Percentiles rank a stretch among this genome's conserved stretches.
phyloP scores from a whole-genome alignment of 1,139 yeast genomes.

The Zygoascus meyerae region DNA sequence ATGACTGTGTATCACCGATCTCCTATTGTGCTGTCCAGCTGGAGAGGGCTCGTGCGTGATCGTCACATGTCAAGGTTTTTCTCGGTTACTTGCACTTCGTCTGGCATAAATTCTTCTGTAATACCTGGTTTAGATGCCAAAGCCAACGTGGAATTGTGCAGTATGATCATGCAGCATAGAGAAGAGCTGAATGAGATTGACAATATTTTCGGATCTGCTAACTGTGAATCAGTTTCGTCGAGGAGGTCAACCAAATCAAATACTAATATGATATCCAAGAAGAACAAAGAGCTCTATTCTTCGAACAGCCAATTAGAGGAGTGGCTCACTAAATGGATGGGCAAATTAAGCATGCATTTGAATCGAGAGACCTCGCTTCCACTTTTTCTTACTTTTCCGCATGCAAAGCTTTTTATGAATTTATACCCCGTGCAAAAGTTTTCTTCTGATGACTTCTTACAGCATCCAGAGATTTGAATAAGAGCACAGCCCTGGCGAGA shows the following conservation, averaged over 20 bases:
- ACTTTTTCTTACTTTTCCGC: conserved; percentile 23
- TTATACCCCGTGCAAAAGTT: conserved; percentile 16
- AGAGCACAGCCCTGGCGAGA: conserved; percentile 21
- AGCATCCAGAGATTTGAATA: conserved; percentile 11
- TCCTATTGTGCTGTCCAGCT: conserved; percentile 15
- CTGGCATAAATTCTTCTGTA: conserved; percentile 11
- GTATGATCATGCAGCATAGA: conserved; percentile 23
- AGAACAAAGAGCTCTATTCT: background rate
- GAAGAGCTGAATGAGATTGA: conserved; percentile 16
- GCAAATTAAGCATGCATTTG: conserved; percentile 21
- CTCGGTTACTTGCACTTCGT: conserved; percentile 10
- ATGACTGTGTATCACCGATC: conserved; percentile 23
- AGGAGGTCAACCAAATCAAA: too few relatives aligned
- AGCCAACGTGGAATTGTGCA: conserved; percentile 26
- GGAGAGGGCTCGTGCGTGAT: conserved; percentile 13
- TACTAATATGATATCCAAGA: background rate
- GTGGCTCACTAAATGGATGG: conserved; percentile 27
- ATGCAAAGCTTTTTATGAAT: conserved; percentile 25
- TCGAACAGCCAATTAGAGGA: conserved; percentile 22
- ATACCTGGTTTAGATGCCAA: conserved; percentile 23
- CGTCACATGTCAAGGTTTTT: conserved; percentile 15
- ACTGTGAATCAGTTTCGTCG: too few relatives aligned
- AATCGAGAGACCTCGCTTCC: conserved; percentile 26
- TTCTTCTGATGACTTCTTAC: conserved; percentile 7
- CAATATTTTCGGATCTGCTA: background rate